Evolutionary conservation across 1,284 basidiomycete genomes (phyloP).

Genomic region (Trametes polyzona): DNA sequence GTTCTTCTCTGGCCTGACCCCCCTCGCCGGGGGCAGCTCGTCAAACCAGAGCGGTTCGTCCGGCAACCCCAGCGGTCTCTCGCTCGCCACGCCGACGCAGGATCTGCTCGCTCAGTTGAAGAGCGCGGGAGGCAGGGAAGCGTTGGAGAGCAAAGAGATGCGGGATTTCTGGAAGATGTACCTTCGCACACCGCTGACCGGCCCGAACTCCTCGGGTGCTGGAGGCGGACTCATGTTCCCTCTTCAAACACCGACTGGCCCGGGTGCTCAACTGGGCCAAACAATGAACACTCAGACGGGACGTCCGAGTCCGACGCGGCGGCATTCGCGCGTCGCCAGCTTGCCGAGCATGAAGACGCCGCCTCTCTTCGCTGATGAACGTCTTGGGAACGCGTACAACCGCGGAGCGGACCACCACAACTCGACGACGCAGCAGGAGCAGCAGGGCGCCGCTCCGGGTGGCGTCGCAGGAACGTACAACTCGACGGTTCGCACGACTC

Average conservation of each 20-base stretch:
- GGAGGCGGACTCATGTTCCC: constrained; percentile 25
- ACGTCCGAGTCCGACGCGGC: constrained; percentile 32
- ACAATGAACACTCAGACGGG: neutral
- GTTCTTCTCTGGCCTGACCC: constrained; percentile 54
- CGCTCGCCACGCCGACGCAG: constrained; percentile 31
- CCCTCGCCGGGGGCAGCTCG: constrained; percentile 20
- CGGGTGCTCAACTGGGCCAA: constrained; percentile 32
- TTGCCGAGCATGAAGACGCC: constrained; percentile 71
- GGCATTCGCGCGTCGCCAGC: constrained; percentile 62
- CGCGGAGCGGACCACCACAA: constrained; percentile 15
- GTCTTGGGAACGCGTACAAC: constrained; percentile 7
- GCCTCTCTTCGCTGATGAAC: constrained; percentile 26
- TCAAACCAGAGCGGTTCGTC: constrained; percentile 3
- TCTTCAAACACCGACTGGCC: constrained; percentile 32
- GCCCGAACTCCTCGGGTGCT: constrained; percentile 41
- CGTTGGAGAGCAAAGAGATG: constrained; percentile 56
- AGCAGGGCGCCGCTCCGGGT: constrained; percentile 3
- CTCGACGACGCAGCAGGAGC: constrained; percentile 6
- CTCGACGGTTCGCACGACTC: constrained; percentile 39
- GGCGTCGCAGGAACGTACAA: constrained; percentile 24
- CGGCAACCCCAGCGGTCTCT: constrained; percentile 16
- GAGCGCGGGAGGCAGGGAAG: constrained; percentile 42
- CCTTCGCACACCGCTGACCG: constrained; percentile 69
- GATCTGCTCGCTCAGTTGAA: constrained; percentile 31
- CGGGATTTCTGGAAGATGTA: constrained; percentile 77